Percentiles rank a stretch among this genome's conserved stretches.
Evolutionary conservation across 2,329 filamentous ascomycete genomes (phyloP).

Genomic region (Rhinocladiella similis): DNA sequence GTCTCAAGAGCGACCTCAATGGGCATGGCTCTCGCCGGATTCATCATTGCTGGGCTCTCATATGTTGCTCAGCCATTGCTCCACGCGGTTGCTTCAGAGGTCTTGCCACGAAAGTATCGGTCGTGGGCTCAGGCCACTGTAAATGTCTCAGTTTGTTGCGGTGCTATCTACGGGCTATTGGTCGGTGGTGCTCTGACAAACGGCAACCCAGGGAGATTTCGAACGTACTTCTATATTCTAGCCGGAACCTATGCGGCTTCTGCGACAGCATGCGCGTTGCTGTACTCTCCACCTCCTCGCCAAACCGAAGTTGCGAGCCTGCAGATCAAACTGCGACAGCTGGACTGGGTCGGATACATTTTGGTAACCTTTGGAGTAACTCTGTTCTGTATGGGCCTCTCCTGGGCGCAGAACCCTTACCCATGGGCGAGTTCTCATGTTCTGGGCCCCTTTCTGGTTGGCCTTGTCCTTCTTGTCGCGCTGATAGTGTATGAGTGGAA

Average conservation of each 20-base stretch:
- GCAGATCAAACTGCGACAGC: slow-evolving; percentile 3
- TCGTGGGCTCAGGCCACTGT: slow-evolving; percentile 15
- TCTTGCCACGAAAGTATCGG: slow-evolving; percentile 12
- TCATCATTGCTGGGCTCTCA: slow-evolving; percentile 4
- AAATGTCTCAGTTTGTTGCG: neutral
- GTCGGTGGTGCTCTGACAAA: slow-evolving; percentile 7
- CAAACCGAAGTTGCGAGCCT: no score
- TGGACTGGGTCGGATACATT: slow-evolving; percentile 17
- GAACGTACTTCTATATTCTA: slow-evolving; percentile 17
- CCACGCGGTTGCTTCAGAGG: slow-evolving; percentile 20
- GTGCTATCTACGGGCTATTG: slow-evolving; percentile 10
- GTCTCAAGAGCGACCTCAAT: slow-evolving; percentile 11
- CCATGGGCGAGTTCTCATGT: slow-evolving; percentile 53
- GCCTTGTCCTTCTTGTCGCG: slow-evolving; percentile 40
- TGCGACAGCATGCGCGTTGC: neutral
- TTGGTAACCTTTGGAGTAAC: slow-evolving; percentile 6
- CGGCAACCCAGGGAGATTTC: slow-evolving; percentile 8
- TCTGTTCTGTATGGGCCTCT: slow-evolving; percentile 55
- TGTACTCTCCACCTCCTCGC: slow-evolving; percentile 21
- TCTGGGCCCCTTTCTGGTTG: slow-evolving; percentile 50
- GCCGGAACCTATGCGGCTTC: slow-evolving; percentile 5
- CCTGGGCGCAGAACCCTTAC: slow-evolving; percentile 58
- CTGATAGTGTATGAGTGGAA: slow-evolving; percentile 57
- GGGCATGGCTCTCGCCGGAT: slow-evolving; percentile 11
- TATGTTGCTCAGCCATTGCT: slow-evolving; percentile 15